Percentiles rank a stretch among this genome's conserved stretches.
phyloP scores from a whole-genome alignment of 2,329 filamentous ascomycete genomes.

The Chrysosporium queenslandicum region DNA sequence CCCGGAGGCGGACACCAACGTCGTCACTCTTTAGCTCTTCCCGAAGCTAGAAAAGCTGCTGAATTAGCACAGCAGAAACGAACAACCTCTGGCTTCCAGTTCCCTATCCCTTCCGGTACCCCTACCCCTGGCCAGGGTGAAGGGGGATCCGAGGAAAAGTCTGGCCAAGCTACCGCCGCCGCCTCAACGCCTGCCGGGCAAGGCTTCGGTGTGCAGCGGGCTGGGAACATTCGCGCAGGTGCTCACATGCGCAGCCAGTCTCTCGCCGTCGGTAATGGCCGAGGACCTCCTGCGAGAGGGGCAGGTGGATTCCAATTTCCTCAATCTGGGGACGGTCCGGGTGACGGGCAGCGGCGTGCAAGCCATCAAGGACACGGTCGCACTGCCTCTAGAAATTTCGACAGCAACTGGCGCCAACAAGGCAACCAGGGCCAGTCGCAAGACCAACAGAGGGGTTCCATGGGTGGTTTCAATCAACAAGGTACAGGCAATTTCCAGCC shows the following conservation, averaged over 20 bases:
- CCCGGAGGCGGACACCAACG: slow-evolving; percentile 72
- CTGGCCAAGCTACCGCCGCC: slow-evolving; percentile 15
- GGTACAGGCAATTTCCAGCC: slow-evolving; percentile 69
- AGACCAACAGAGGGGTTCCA: slow-evolving; percentile 45
- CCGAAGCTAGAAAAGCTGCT: slow-evolving; percentile 94
- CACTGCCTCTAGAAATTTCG: slow-evolving; percentile 83
- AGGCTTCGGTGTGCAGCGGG: slow-evolving; percentile 60
- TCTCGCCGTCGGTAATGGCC: slow-evolving; percentile 51
- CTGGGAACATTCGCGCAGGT: slow-evolving; percentile 74
- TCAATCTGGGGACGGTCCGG: slow-evolving; percentile 44
- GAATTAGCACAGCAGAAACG: slow-evolving; percentile 94
- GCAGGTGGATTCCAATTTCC: slow-evolving; percentile 66
- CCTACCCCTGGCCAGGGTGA: slow-evolving; percentile 43
- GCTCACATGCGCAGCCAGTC: slow-evolving; percentile 46
- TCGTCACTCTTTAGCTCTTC: slow-evolving; percentile 85
- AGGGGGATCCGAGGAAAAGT: slow-evolving; percentile 45
- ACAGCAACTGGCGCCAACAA: slow-evolving; percentile 94
- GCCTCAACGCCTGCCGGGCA: slow-evolving; percentile 43
- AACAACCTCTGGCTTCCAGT: slow-evolving; percentile 88
- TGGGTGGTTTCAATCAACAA: slow-evolving; percentile 57
- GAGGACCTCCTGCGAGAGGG: slow-evolving; percentile 55
- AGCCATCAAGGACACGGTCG: slow-evolving; percentile 60
- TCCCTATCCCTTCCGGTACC: slow-evolving; percentile 62
- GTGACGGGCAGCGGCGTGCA: slow-evolving; percentile 32
- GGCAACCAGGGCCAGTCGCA: slow-evolving; percentile 42